Percentiles rank a stretch among this genome's conserved stretches.
Conservation (phyloP, 208 protist genomes). For the Spongospora subterranea region DNA sequence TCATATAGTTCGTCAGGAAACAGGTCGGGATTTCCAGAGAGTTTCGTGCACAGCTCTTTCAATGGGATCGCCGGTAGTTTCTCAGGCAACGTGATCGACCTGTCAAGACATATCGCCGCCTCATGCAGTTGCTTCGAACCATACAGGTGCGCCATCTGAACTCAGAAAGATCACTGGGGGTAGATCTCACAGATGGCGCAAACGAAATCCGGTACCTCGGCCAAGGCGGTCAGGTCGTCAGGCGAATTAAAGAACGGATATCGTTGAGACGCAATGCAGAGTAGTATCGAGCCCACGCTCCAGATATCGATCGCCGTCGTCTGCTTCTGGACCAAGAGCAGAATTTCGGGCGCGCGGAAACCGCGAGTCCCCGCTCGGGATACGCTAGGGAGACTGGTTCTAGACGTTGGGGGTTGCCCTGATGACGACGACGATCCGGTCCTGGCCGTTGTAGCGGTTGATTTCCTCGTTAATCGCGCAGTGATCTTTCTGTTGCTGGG, state of each 20-base stretch:
- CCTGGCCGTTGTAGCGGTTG: not conserved
- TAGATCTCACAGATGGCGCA: conserved; percentile 22
- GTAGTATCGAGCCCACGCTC: conserved; percentile 58
- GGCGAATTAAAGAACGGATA: conserved; percentile 64
- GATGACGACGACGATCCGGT: not conserved
- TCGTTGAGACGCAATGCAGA: conserved; percentile 54
- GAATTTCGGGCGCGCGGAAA: conserved; percentile 63
- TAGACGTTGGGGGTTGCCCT: not conserved
- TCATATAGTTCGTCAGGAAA: conserved; percentile 49
- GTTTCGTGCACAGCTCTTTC: conserved; percentile 3
- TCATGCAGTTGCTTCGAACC: conserved; percentile 20
- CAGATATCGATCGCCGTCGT: conserved; percentile 64
- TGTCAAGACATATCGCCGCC: not conserved
- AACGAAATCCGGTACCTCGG: conserved; percentile 55
- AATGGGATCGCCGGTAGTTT: not conserved
- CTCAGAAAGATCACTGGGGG: not conserved
- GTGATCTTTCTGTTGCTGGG: too few species aligned
- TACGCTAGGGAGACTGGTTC: not conserved
- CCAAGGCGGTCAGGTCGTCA: conserved; percentile 58
- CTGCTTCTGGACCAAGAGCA: conserved; percentile 51
- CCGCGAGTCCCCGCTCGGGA: conserved; percentile 56
- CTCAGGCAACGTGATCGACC: conserved; percentile 41
- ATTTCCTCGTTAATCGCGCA: too few species aligned
- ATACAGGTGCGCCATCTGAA: conserved; percentile 9
- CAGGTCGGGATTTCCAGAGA: not conserved